These are phyloP conservation scores for Beauveria australis DNA, from an alignment of 2,329 filamentous ascomycete genomes.

Conservation along the genomic window DNA sequence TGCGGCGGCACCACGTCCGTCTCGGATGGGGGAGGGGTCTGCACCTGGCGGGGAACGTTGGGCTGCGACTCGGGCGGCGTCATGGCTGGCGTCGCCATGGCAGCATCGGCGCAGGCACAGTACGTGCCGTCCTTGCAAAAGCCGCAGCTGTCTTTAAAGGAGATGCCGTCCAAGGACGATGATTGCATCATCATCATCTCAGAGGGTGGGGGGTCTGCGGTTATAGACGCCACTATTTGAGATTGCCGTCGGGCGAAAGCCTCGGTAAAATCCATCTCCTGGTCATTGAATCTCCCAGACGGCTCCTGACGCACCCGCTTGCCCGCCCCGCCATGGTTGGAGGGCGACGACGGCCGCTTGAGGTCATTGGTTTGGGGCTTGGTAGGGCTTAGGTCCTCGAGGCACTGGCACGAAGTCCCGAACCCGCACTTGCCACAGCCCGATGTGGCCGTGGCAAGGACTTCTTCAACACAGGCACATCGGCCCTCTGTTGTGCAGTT, in stretches of 20 bases:
- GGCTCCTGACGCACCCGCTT: constrained; percentile 44
- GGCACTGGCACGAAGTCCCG: constrained; percentile 55
- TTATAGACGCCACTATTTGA: constrained; percentile 17
- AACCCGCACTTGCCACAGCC: constrained; percentile 61
- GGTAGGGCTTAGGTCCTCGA: constrained; percentile 44
- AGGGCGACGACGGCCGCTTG: constrained; percentile 44
- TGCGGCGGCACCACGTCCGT: constrained; percentile 43
- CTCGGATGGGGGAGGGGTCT: constrained; percentile 54
- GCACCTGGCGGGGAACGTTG: constrained; percentile 38
- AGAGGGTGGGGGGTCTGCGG: constrained; percentile 19
- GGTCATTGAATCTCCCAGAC: constrained; percentile 34
- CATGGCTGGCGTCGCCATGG: constrained; percentile 32
- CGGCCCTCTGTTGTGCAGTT: constrained; percentile 43
- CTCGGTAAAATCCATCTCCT: constrained; percentile 68
- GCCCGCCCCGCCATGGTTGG: constrained; percentile 33
- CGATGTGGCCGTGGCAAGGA: constrained; percentile 41
- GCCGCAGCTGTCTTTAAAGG: constrained; percentile 62
- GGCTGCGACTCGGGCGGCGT: constrained; percentile 32
- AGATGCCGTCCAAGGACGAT: constrained; percentile 28
- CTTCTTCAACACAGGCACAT: constrained; percentile 54
- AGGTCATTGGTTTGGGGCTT: constrained; percentile 27
- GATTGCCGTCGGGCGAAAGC: constrained; percentile 45
- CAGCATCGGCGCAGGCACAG: constrained; percentile 67
- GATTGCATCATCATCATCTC: constrained; percentile 27
- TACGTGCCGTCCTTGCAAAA: constrained; percentile 78